Evolutionary conservation across 345 rosid genomes (phyloP).

Genomic region (Hirschfeldia incana): DNA sequence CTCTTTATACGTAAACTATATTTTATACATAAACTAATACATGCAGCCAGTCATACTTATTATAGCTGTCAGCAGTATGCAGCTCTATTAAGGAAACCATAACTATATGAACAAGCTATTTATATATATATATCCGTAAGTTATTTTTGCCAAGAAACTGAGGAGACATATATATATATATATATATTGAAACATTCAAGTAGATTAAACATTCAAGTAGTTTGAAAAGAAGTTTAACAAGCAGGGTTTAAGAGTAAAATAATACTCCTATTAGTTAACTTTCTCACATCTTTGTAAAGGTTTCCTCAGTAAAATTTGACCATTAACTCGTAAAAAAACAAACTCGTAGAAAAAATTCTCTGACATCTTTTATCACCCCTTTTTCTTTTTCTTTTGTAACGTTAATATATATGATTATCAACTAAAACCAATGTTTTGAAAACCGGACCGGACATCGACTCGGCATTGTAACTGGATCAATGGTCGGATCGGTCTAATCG

Average conservation of each 20-base stretch:
- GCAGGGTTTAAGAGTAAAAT: not conserved
- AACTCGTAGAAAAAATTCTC: not conserved
- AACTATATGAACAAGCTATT: slow-evolving; percentile 10
- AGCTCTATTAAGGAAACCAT: slow-evolving; percentile 26
- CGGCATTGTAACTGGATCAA: too few relatives aligned
- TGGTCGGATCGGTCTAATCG: too few relatives aligned
- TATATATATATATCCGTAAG: not conserved
- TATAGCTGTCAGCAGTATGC: slow-evolving; percentile 21
- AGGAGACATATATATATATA: not conserved
- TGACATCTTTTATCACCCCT: not conserved
- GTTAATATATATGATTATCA: not conserved
- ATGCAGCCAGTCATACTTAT: slow-evolving; percentile 4
- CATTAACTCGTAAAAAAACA: not conserved
- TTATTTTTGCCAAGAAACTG: not conserved
- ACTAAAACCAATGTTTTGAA: not conserved
- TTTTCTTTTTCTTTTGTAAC: not conserved
- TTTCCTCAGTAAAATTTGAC: not conserved
- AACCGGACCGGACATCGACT: too few relatives aligned
- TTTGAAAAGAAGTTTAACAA: not conserved
- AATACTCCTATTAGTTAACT: not conserved
- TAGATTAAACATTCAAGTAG: not conserved
- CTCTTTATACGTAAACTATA: slow-evolving; percentile 12
- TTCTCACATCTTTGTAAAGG: slow-evolving; percentile 8
- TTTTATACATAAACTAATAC: not conserved
- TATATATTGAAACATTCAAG: not conserved